Evolutionary conservation across 805 yeast species (phyloP).

Genomic region (Lipomyces sp.): DNA sequence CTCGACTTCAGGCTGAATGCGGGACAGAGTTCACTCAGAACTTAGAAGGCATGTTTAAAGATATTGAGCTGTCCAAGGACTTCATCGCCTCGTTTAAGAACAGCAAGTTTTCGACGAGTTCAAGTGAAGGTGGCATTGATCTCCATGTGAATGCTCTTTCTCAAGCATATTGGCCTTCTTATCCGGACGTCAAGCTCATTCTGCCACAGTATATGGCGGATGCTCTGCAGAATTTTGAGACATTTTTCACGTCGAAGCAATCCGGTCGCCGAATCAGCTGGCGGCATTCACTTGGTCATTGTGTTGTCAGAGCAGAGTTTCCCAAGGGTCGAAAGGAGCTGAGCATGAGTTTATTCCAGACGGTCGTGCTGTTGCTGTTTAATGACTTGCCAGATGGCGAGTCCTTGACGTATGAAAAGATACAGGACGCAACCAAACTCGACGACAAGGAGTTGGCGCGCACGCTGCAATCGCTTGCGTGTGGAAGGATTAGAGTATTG

Average conservation of each 20-base stretch:
- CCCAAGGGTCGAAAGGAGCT: conserved; percentile 37
- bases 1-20: conserved; percentile 66
- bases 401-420: conserved; percentile 23
- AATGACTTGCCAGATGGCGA: conserved; percentile 25
- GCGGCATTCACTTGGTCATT: conserved; percentile 35
- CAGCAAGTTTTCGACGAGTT: conserved; percentile 23
- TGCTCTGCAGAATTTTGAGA: conserved; percentile 30
- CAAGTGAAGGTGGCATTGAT: conserved; percentile 31
- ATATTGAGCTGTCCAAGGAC: conserved; percentile 59
- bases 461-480: conserved; percentile 32
- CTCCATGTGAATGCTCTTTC: conserved; percentile 34
- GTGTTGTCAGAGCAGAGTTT: conserved; percentile 34
- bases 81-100: conserved; percentile 35
- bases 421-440: conserved; percentile 28
- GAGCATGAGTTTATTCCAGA: conserved; percentile 33
- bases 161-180: conserved; percentile 37
- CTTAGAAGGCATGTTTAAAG: conserved; percentile 83
- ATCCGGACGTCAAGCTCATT: conserved; percentile 30
- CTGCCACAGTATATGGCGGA: conserved; percentile 33
- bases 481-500: conserved; percentile 32
- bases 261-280: conserved; percentile 31
- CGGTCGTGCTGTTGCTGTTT: conserved; percentile 34
- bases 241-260: conserved; percentile 31
- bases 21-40: conserved; percentile 77
- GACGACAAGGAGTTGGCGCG: conserved; percentile 28